Conservation (phyloP, 2,329 filamentous ascomycete species). For the Lasiodiplodia gonubiensis region DNA sequence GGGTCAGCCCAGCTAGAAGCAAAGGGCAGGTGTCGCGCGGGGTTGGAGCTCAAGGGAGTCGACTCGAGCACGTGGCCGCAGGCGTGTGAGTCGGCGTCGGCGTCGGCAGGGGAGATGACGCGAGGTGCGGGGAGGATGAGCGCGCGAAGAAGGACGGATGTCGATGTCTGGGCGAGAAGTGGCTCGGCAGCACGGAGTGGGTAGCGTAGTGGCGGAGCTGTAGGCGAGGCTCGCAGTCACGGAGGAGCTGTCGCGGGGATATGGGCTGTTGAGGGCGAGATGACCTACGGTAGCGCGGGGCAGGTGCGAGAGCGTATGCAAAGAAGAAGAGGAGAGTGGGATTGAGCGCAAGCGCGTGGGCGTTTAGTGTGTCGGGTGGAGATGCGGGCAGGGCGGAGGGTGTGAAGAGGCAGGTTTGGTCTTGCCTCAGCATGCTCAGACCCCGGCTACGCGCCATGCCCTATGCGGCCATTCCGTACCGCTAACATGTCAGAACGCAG, state of each 20-base stretch:
- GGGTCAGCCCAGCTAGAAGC: slow-evolving; percentile 4
- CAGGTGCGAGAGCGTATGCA: slow-evolving; percentile 12
- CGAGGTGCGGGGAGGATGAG: neutral
- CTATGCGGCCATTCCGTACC: no score
- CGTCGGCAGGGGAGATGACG: slow-evolving; percentile 18
- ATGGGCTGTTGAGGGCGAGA: neutral
- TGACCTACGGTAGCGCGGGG: slow-evolving; percentile 18
- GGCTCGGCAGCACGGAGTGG: slow-evolving; percentile 5
- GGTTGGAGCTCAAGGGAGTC: slow-evolving; percentile 21
- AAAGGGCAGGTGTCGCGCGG: slow-evolving; percentile 9
- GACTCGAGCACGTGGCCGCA: slow-evolving; percentile 12
- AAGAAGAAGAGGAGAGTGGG: slow-evolving; percentile 18
- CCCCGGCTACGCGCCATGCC: no score
- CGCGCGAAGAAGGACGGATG: neutral
- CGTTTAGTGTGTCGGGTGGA: neutral
- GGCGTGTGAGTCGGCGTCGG: slow-evolving; percentile 21
- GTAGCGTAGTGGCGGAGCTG: slow-evolving; percentile 17
- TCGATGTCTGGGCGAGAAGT: neutral
- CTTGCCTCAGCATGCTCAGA: neutral
- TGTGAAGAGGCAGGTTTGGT: slow-evolving; percentile 12
- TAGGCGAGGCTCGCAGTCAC: slow-evolving; percentile 1
- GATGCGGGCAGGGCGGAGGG: slow-evolving; percentile 11
- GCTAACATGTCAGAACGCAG: no score
- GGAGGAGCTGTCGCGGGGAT: slow-evolving; percentile 11
- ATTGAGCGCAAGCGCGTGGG: slow-evolving; percentile 22